A percentile compares a stretch with the other conserved stretches of the same genome.
phyloP scores from a whole-genome alignment of 352 stramenopile species.

The Globisporangium spiculum region DNA sequence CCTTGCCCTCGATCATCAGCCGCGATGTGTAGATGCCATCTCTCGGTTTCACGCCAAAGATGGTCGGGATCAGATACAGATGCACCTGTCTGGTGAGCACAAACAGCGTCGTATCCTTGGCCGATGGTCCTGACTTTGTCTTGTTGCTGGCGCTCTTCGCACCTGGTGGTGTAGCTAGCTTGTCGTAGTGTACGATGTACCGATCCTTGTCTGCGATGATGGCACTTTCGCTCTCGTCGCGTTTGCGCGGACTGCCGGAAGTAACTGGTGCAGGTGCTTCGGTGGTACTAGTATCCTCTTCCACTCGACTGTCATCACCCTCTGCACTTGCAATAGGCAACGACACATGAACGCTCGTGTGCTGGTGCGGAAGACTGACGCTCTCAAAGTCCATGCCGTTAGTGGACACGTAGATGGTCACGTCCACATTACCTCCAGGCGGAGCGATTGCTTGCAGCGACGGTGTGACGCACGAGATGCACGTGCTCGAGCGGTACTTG shows the following conservation, averaged over 20 bases:
- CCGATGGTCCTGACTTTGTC: not conserved
- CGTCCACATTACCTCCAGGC: conserved; percentile 8
- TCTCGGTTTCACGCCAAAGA: conserved; percentile 37
- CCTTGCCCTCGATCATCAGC: conserved; percentile 45
- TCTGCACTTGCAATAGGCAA: not conserved
- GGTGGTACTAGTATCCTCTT: not conserved
- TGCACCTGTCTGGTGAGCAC: conserved; percentile 32
- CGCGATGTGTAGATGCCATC: conserved; percentile 65
- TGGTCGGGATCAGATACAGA: conserved; percentile 47
- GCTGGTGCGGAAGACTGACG: conserved; percentile 38
- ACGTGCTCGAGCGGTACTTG: conserved; percentile 46
- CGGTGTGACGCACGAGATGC: conserved; percentile 42
- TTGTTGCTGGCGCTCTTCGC: not conserved
- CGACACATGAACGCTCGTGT: conserved; percentile 13
- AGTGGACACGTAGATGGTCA: conserved; percentile 46
- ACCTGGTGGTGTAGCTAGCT: not conserved
- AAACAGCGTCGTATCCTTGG: not conserved
- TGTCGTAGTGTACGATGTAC: conserved; percentile 16
- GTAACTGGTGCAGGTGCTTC: not conserved
- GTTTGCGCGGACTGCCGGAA: conserved; percentile 5
- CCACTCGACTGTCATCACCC: conserved; percentile 9
- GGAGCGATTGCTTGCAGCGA: conserved; percentile 25
- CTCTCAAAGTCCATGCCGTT: conserved; percentile 70
- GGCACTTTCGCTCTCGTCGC: not conserved
- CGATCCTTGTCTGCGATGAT: conserved; percentile 14